phyloP scores from a whole-genome alignment of 768 basidiomycete genomes.

The Hypholoma fasciculare region DNA sequence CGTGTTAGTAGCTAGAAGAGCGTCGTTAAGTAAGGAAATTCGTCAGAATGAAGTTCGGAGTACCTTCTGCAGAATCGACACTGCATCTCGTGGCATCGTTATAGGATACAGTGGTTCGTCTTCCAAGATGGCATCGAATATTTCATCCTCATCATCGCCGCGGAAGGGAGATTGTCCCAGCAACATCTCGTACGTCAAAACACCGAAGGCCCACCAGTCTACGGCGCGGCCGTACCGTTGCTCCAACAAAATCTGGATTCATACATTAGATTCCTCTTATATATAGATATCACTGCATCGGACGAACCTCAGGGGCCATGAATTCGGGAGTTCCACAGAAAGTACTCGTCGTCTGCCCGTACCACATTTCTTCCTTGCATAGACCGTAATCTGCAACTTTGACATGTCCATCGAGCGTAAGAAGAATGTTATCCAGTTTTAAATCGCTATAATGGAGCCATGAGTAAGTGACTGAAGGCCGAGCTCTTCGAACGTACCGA shows the following conservation, averaged over 20 bases:
- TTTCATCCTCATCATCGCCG: constrained; percentile 99
- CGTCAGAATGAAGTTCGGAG: not conserved
- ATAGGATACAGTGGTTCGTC: constrained; percentile 99
- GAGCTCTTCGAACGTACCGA: constrained; percentile 47
- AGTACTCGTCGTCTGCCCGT: constrained; percentile 92
- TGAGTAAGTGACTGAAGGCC: not conserved
- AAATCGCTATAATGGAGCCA: constrained; percentile 63
- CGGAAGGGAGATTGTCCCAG: constrained; percentile 99
- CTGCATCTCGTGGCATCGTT: constrained; percentile 97
- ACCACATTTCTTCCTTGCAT: constrained; percentile 99
- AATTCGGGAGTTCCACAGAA: constrained; percentile 99
- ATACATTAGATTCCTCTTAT: not conserved
- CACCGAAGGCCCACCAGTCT: constrained; percentile 99
- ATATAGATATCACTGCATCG: too few relatives aligned
- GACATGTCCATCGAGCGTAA: constrained; percentile 96
- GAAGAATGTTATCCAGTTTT: constrained; percentile 96
- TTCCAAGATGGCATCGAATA: constrained; percentile 98
- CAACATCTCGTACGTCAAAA: constrained; percentile 77
- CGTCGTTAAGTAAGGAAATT: not conserved
- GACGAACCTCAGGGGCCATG: constrained; percentile 94
- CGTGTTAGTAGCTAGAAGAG: constrained; percentile 77
- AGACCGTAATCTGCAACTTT: constrained; percentile 99
- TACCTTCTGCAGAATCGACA: constrained; percentile 94
- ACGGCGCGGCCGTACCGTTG: constrained; percentile 98
- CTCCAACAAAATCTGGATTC: constrained; percentile 87